Percentiles rank a stretch among this genome's conserved stretches.
Conservation (phyloP, 2,329 filamentous ascomycete genomes). For the Colletotrichum phormii region DNA sequence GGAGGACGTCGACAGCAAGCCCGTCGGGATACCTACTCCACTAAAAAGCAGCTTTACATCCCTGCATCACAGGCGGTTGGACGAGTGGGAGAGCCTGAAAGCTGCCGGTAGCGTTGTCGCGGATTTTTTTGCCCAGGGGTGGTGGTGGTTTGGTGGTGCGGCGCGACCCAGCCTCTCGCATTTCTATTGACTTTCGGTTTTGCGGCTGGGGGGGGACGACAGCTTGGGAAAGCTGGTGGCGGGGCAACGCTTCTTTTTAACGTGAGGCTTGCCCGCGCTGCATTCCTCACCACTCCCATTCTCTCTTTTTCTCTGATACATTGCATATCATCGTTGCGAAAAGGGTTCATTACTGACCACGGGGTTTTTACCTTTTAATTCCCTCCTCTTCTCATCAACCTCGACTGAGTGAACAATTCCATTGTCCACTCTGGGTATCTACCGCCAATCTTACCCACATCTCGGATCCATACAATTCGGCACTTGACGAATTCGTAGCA, state of each 20-base stretch:
- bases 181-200: constrained; percentile 47
- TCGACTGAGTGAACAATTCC: background rate
- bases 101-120: constrained; percentile 24
- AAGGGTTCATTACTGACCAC: background rate
- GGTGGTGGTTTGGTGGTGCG: background rate
- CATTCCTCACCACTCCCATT: constrained; percentile 21
- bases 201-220: background rate
- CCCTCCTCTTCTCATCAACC: background rate
- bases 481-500: background rate
- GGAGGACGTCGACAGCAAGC: constrained; percentile 7
- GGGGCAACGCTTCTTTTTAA: constrained; percentile 60
- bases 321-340: background rate
- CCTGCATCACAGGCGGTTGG: constrained; percentile 32
- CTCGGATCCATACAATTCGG: background rate
- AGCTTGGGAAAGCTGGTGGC: constrained; percentile 52
- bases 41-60: constrained; percentile 29
- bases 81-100: background rate
- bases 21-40: background rate
- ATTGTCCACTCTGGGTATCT: background rate
- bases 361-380: background rate
- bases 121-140: background rate
- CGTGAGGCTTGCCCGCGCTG: constrained; percentile 28
- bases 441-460: background rate
- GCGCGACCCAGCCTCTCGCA: constrained; percentile 46
- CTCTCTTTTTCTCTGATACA: background rate